Evolutionary conservation across 2,329 filamentous ascomycete genomes (phyloP).

Genomic region (Neofusicoccum kwambonambiense): DNA sequence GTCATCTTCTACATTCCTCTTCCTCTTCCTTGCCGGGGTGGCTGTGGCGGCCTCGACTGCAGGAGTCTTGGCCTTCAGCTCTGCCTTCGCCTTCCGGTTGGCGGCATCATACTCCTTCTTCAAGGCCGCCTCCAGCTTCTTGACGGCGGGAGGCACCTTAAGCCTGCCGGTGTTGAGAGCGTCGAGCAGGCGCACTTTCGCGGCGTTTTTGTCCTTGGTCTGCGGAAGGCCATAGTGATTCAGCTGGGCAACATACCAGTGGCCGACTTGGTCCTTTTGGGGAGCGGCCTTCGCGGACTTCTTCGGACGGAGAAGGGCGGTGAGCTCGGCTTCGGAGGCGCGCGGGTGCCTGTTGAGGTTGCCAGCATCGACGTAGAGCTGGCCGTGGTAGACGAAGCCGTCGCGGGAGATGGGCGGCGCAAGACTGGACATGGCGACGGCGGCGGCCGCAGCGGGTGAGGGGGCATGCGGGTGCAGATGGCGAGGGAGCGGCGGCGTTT

Average conservation of each 20-base stretch:
- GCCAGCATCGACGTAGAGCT: conserved; percentile 32
- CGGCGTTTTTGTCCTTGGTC: conserved; percentile 58
- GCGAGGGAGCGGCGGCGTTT: background rate
- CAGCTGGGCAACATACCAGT: conserved; percentile 64
- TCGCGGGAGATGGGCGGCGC: conserved; percentile 30
- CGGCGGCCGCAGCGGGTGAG: background rate
- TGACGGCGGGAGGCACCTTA: conserved; percentile 50
- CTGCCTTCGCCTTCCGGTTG: conserved; percentile 49
- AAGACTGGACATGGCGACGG: conserved; percentile 26
- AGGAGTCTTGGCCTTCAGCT: conserved; percentile 23
- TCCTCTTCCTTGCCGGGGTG: conserved; percentile 4
- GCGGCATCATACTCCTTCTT: conserved; percentile 58
- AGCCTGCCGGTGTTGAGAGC: conserved; percentile 52
- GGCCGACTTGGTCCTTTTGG: conserved; percentile 52
- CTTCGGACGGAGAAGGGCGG: conserved; percentile 28
- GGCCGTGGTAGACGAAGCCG: conserved; percentile 30
- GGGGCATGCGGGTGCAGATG: background rate
- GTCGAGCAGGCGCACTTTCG: conserved; percentile 59
- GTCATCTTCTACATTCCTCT: background rate
- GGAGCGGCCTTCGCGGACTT: conserved; percentile 18
- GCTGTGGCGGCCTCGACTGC: conserved; percentile 18
- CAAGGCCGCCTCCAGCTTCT: conserved; percentile 53
- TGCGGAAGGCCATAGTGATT: conserved; percentile 60
- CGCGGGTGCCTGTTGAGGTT: conserved; percentile 33
- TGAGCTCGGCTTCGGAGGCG: conserved; percentile 31